Conservation (phyloP, 2,329 filamentous ascomycete genomes). For the Metarhizium brunneum region DNA sequence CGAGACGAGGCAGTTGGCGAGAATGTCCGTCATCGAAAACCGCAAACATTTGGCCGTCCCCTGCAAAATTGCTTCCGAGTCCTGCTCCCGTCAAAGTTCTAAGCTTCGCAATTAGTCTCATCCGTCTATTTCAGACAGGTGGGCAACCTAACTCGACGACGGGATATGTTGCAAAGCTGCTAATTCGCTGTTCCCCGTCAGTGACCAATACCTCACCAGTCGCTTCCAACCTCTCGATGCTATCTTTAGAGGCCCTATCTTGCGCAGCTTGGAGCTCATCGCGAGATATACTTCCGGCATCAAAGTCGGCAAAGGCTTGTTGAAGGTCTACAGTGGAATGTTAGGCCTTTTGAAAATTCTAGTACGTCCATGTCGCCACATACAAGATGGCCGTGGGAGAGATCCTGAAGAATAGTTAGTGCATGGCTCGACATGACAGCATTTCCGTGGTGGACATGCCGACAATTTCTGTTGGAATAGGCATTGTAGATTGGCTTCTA, state of each 20-base stretch:
- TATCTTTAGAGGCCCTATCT: constrained; percentile 7
- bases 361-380: not conserved
- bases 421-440: not conserved
- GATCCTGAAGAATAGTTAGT: not conserved
- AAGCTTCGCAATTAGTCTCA: not conserved
- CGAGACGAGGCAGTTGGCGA: constrained; percentile 7
- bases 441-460: not conserved
- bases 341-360: not conserved
- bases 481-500: not conserved
- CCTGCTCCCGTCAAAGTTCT: constrained; percentile 7
- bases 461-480: not conserved
- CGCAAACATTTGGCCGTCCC: constrained; percentile 7
- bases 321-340: constrained; percentile 5
- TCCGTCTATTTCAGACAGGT: not conserved
- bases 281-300: constrained; percentile 5
- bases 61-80: constrained; percentile 4
- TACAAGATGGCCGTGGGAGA: not conserved
- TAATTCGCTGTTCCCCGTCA: constrained; percentile 8
- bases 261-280: constrained; percentile 3
- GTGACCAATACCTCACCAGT: constrained; percentile 6
- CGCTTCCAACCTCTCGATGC: constrained; percentile 5
- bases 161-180: constrained; percentile 9
- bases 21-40: constrained; percentile 8
- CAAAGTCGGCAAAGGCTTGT: constrained; percentile 5
- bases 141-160: constrained; percentile 4